phyloP scores from a whole-genome alignment of 2,329 filamentous ascomycete species.

The Aspergillus sp. region DNA sequence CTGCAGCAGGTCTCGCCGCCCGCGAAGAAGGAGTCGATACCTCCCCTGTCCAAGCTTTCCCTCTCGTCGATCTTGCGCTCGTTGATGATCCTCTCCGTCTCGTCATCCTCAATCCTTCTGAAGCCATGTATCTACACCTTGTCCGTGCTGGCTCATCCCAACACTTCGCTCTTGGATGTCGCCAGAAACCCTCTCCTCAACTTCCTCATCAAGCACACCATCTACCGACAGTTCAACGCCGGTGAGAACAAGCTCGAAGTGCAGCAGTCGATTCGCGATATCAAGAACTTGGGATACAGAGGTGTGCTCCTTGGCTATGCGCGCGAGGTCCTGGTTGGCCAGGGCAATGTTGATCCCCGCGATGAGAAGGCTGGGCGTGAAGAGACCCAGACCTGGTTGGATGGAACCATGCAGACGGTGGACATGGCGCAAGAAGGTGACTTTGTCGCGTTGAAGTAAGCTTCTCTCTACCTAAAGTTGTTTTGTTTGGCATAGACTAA shows the following conservation, averaged over 20 bases:
- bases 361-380: slow-evolving; percentile 23
- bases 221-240: slow-evolving; percentile 51
- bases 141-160: slow-evolving; percentile 43
- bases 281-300: slow-evolving; percentile 42
- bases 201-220: slow-evolving; percentile 36
- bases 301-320: slow-evolving; percentile 48
- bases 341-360: slow-evolving; percentile 19
- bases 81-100: slow-evolving; percentile 28
- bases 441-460: slow-evolving; percentile 44
- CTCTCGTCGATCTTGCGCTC: slow-evolving; percentile 30
- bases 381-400: slow-evolving; percentile 38
- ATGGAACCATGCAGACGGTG: slow-evolving; percentile 45
- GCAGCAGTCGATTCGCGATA: slow-evolving; percentile 33
- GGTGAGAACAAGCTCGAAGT: slow-evolving; percentile 43
- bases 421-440: slow-evolving; percentile 44
- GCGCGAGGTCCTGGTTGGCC: slow-evolving; percentile 45
- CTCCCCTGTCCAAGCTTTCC: slow-evolving; percentile 28
- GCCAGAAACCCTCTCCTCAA: slow-evolving; percentile 40
- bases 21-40: slow-evolving; percentile 15
- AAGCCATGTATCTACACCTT: slow-evolving; percentile 63
- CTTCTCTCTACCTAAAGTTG: slow-evolving; percentile 4
- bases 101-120: slow-evolving; percentile 48
- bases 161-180: slow-evolving; percentile 37
- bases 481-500: slow-evolving; percentile 1
- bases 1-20: slow-evolving; percentile 14